Base-by-base conservation (phyloP, 805 yeast species). In the Nakazawaea peltata region DNA sequence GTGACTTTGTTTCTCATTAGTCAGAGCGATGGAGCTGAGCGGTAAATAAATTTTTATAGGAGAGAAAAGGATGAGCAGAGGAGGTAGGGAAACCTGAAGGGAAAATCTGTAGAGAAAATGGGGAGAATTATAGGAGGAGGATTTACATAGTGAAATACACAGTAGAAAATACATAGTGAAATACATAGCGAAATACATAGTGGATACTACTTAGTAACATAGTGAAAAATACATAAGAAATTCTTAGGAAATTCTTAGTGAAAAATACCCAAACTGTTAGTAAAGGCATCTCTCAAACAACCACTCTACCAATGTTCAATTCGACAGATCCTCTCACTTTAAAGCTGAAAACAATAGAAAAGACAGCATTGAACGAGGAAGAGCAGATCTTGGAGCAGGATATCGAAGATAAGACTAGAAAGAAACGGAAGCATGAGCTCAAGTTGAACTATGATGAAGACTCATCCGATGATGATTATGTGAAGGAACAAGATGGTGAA, bases 381-480 rank as follows among this genome's bases (percentile, higher is more conserved):
- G 43, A 45, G 18, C 40, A 36, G 6, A 11, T 43, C 8, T 36
- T 46, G 10, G 29, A 44, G 23, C 41, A 44, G 34, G 54, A 51
- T 24, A 19, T 48, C 2, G 51, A 47, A 12, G 36, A 29, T 25
- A 29, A 29, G 26, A 21, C 19, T 19, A 32, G 30, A 31, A 42
- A 33, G 17, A 21, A 16, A 16, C 35, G 45, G 19, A 23, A 35
- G 13, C 27, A 28, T n/a, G 30, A 33, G 29, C 41, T 42, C 4
- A 33, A 33, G 10, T 32, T 38, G 19, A 48, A 33, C 13, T 46
- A 46, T 29, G 47, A 37, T 18, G 44, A 48, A 1, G 56, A 47
- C 26, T 44, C 52, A 5, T 41, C 45, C 4, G 54, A 41, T 3
- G 49, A 44, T 7, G 53, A 42, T 12, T 45, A 41, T 22, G 47